A percentile compares a stretch with the other conserved stretches of the same genome.
These are phyloP conservation scores for Plasmodium malariae DNA, from an alignment of 169 alveolate species.

Conservation along the genomic window DNA sequence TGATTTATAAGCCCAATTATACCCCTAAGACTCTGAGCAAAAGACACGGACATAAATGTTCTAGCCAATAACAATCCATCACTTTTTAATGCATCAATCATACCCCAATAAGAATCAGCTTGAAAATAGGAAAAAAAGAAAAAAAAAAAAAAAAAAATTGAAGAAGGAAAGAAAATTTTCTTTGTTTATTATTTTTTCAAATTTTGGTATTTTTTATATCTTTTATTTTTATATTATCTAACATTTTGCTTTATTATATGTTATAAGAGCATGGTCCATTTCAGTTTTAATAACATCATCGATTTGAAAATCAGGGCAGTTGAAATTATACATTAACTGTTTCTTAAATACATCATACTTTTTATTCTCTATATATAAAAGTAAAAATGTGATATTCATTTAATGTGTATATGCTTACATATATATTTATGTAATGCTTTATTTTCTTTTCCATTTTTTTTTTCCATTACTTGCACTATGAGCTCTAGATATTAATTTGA, in stretches of 20 bases:
- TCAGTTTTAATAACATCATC: constrained; percentile 37
- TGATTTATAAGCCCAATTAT: constrained; percentile 53
- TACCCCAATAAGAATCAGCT: constrained; percentile 68
- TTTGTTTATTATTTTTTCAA: neutral
- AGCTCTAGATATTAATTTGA: constrained; percentile 28
- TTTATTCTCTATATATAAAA: constrained; percentile 30
- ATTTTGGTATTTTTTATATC: neutral
- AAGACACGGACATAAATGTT: constrained; percentile 65
- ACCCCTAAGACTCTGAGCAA: constrained; percentile 71
- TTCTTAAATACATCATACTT: constrained; percentile 52
- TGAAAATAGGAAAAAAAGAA: neutral
- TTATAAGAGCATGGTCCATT: constrained; percentile 67
- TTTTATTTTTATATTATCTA: neutral
- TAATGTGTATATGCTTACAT: neutral
- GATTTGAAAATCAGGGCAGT: constrained; percentile 38
- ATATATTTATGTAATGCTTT: neutral
- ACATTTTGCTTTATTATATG: constrained; percentile 69
- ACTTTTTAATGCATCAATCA: constrained; percentile 43
- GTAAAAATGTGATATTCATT: neutral
- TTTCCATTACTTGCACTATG: constrained; percentile 36
- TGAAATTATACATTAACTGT: constrained; percentile 20
- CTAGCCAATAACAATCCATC: constrained; percentile 59
- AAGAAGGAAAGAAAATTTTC: neutral
- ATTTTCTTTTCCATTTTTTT: neutral
- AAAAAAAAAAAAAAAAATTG: constrained; percentile 4